Conservation (phyloP, 2,329 filamentous ascomycete species). For the Penicillium paneum region DNA sequence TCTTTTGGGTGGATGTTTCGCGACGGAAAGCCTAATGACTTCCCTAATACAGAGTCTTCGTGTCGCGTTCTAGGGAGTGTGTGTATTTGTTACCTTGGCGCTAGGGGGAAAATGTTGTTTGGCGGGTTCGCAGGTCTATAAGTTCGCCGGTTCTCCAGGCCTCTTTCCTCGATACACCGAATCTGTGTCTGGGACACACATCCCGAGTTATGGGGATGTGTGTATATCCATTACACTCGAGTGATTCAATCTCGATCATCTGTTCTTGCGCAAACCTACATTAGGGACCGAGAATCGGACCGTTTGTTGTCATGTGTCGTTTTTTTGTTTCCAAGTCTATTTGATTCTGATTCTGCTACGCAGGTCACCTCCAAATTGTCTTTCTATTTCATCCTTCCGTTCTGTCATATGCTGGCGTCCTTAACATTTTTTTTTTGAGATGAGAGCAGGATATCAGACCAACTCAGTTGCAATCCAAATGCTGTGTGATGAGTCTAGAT, state of each 20-base stretch:
- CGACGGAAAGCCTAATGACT: conserved; percentile 32
- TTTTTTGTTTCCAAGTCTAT: conserved; percentile 5
- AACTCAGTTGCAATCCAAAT: neutral
- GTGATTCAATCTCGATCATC: conserved; percentile 5
- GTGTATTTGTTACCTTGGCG: conserved; percentile 35
- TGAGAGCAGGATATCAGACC: neutral
- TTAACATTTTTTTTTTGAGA: neutral
- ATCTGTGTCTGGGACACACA: conserved; percentile 12
- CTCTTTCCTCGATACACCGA: conserved; percentile 19
- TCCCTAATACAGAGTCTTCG: conserved; percentile 35
- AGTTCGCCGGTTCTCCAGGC: conserved; percentile 22
- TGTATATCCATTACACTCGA: conserved; percentile 10
- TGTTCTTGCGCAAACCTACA: conserved; percentile 11
- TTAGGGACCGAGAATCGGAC: conserved; percentile 18
- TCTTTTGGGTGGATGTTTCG: conserved; percentile 23
- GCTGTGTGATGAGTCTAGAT: neutral
- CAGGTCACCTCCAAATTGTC: conserved; percentile 1
- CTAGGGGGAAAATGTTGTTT: conserved; percentile 35
- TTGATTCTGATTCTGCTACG: conserved; percentile 1
- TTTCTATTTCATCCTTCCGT: neutral
- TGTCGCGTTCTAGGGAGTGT: conserved; percentile 32
- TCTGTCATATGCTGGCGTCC: conserved; percentile 3
- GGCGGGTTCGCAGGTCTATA: conserved; percentile 31
- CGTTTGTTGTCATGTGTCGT: conserved; percentile 12
- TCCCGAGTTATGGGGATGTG: conserved; percentile 2